Evolutionary conservation across 805 yeast genomes (phyloP).

Genomic region (Candida sakaeoensis): DNA sequence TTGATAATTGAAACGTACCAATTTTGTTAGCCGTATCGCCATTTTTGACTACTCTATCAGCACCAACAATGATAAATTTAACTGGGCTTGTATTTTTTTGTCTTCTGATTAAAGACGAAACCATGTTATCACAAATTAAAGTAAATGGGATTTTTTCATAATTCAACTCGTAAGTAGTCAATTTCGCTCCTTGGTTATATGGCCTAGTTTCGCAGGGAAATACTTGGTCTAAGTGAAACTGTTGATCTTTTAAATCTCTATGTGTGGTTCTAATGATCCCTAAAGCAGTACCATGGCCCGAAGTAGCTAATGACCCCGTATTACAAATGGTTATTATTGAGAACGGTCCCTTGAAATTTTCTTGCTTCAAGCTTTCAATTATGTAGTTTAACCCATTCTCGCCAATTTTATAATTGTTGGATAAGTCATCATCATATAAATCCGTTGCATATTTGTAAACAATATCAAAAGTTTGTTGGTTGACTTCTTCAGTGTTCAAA

Average conservation of each 20-base stretch:
- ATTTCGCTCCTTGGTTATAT: conserved; percentile 91
- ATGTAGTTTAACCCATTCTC: conserved; percentile 76
- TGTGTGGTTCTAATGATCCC: conserved; percentile 79
- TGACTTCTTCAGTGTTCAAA: conserved; percentile 12
- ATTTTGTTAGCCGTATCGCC: conserved; percentile 97
- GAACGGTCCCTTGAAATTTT: conserved; percentile 59
- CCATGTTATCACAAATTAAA: conserved; percentile 88
- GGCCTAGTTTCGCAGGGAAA: conserved; percentile 95
- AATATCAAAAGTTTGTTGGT: conserved; percentile 22
- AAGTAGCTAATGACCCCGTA: conserved; percentile 95
- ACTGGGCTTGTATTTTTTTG: conserved; percentile 57
- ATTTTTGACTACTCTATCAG: conserved; percentile 87
- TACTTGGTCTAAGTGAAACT: conserved; percentile 60
- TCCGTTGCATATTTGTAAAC: conserved; percentile 46
- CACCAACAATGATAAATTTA: conserved; percentile 87
- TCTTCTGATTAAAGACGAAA: conserved; percentile 61
- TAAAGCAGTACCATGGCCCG: conserved; percentile 96
- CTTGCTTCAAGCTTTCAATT: conserved; percentile 36
- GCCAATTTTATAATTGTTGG: conserved; percentile 78
- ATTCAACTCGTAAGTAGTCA: conserved; percentile 86
- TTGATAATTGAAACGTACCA: conserved; percentile 87
- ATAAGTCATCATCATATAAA: conserved; percentile 71
- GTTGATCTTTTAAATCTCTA: conserved; percentile 40
- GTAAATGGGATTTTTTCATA: conserved; percentile 87
- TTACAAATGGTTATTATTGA: conserved; percentile 90